Evolutionary conservation across 768 basidiomycete species (phyloP).

Genomic region (Panellus pusillus): DNA sequence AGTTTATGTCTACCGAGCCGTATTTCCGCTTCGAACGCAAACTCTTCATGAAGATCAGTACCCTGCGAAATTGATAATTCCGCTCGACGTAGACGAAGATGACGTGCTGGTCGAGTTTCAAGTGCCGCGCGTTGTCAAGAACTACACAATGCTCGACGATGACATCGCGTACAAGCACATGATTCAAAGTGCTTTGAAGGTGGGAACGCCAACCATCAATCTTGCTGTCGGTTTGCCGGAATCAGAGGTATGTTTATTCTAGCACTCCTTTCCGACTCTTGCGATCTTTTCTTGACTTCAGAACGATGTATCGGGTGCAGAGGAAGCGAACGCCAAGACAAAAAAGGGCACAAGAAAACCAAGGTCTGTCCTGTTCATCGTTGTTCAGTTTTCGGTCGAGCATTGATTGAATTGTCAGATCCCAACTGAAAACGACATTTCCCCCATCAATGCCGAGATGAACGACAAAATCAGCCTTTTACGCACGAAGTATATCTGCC

Average conservation of each 20-base stretch:
- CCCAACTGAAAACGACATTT: background rate
- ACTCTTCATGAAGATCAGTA: too few relatives aligned
- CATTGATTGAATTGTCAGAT: background rate
- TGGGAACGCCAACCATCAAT: background rate
- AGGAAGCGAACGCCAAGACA: background rate
- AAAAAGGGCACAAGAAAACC: background rate
- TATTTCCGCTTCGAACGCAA: too few relatives aligned
- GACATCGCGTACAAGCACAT: background rate
- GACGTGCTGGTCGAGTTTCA: background rate
- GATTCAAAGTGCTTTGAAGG: background rate
- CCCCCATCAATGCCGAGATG: background rate
- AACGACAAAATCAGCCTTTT: background rate
- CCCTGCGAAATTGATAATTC: too few relatives aligned
- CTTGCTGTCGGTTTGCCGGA: background rate
- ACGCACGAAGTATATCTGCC: background rate
- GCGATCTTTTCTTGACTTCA: background rate
- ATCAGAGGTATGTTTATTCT: background rate
- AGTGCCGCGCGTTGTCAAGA: background rate
- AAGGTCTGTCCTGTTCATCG: background rate
- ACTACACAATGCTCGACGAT: background rate
- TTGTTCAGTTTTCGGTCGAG: too few relatives aligned
- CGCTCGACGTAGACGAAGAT: background rate
- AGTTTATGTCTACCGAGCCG: too few relatives aligned
- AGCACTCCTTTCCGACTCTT: background rate
- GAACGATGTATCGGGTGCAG: background rate